Base-by-base conservation (phyloP, 345 rosid genomes). In the Gossypium stocksii region DNA sequence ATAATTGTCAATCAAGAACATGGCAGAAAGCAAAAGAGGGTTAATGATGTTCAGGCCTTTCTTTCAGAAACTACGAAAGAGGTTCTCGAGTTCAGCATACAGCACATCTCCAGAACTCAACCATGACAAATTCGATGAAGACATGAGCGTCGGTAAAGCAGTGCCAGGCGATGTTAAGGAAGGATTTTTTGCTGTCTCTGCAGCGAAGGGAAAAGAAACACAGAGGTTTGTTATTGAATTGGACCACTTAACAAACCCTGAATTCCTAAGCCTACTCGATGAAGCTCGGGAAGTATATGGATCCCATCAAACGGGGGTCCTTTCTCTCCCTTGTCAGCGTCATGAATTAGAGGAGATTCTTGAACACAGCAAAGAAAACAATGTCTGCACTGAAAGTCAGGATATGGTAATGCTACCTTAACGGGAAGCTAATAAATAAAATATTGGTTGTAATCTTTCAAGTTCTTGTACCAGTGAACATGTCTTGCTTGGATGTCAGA, bases 281-380 rank as follows among this genome's bases (percentile, higher is more conserved):
- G 72, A 76, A 23, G 81, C 81, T 1, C 73, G 74, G 68, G 78
- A 80, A 19, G 86, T 82, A 64, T 80, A 82, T 34, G 83, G 81
- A 20, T 78, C 74, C 27, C 69, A 80, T 2, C 86, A 80, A 17
- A 67, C 62, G 34, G 84, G 86, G 13, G 80, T 66, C 25, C 82
- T 82, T 63, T 75, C 75, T 5, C 76, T 78, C 71, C 86, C 84
- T 20, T 82, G 84, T 66, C 59, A 11, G 9, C 82, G 82, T 3
- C 77, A 82, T 34, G 83, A 83, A 58, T 19, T 79, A 66, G 83
- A 72, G 73, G 66, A 56, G 58, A 77, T 80, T 38, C 61, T 74
- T 2, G 61, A 63, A 12, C 53, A 62, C 17, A 34, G 10, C 44
- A 73, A 17, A 25, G 17, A 16, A 25, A 19, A 4, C 45, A 25